Percentiles rank a stretch among this genome's conserved stretches.
Evolutionary conservation across 2,329 filamentous ascomycete species (phyloP).

Genomic region (Pyrenochaeta sp.): DNA sequence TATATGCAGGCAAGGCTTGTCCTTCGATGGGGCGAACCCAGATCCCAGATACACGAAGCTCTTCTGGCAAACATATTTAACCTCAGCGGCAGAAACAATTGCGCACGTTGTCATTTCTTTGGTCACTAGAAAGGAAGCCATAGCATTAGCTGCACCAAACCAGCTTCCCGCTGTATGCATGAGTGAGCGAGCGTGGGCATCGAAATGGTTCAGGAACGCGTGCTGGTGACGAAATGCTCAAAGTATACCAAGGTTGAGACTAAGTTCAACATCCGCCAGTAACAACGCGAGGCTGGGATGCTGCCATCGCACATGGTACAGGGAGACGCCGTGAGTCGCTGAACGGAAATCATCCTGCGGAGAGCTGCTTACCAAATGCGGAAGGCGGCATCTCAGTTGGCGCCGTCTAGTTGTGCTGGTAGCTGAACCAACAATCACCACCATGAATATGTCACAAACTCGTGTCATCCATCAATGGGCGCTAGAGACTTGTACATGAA

Average conservation of each 20-base stretch:
- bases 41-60: constrained; percentile 7
- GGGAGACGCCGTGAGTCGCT: constrained; percentile 23
- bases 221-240: constrained; percentile 12
- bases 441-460: too few species aligned
- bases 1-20: constrained; percentile 4
- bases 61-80: neutral
- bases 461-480: too few species aligned
- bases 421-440: too few species aligned
- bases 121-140: constrained; percentile 10
- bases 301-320: constrained; percentile 23
- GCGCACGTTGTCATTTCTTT: constrained; percentile 28
- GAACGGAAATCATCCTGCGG: constrained; percentile 7
- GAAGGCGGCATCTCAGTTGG: constrained; percentile 3
- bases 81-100: neutral
- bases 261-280: constrained; percentile 6
- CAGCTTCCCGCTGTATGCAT: too few species aligned
- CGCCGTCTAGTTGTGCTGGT: too few species aligned
- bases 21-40: constrained; percentile 14
- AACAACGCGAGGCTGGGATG: constrained; percentile 2
- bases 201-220: constrained; percentile 10
- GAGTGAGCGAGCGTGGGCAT: too few species aligned
- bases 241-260: neutral
- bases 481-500: too few species aligned
- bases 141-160: neutral
- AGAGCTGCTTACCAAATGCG: constrained; percentile 13